These are phyloP conservation scores for Paraglomus brasilianum DNA, from an alignment of 192 early-diverging fungal species.

Conservation along the genomic window DNA sequence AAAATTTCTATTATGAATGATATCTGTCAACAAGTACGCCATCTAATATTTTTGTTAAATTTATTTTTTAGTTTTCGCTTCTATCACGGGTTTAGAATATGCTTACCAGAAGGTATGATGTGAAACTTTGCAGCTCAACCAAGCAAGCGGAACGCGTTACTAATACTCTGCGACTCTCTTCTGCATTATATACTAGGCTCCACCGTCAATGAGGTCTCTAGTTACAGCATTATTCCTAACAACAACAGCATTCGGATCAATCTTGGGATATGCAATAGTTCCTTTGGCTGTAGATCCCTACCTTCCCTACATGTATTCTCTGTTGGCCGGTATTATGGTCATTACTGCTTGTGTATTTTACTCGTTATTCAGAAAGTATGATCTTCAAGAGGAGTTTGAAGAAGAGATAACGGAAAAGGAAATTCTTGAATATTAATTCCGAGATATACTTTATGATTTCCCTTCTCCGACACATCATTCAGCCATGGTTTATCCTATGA, in stretches of 20 bases:
- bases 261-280: conserved; percentile 59
- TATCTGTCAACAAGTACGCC: conserved; percentile 6
- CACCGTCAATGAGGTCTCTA: conserved; percentile 63
- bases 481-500: too few relatives aligned
- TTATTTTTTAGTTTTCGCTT: conserved; percentile 48
- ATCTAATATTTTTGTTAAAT: neutral
- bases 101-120: conserved; percentile 54
- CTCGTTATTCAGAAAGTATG: conserved; percentile 30
- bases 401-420: too few relatives aligned
- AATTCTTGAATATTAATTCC: too few relatives aligned
- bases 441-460: too few relatives aligned
- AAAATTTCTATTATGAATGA: neutral
- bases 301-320: conserved; percentile 60
- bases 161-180: neutral
- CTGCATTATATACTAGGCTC: conserved; percentile 37
- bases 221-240: conserved; percentile 71
- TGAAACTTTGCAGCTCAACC: neutral
- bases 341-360: conserved; percentile 28
- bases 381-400: neutral
- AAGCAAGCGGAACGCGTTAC: neutral
- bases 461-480: too few relatives aligned
- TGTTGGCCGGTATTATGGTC: conserved; percentile 41
- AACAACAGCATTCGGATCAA: conserved; percentile 51
- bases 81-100: conserved; percentile 67
- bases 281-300: conserved; percentile 58